These are phyloP conservation scores for Hibiscus tridactylites DNA, from an alignment of 345 rosid species.

Conservation along the genomic window DNA sequence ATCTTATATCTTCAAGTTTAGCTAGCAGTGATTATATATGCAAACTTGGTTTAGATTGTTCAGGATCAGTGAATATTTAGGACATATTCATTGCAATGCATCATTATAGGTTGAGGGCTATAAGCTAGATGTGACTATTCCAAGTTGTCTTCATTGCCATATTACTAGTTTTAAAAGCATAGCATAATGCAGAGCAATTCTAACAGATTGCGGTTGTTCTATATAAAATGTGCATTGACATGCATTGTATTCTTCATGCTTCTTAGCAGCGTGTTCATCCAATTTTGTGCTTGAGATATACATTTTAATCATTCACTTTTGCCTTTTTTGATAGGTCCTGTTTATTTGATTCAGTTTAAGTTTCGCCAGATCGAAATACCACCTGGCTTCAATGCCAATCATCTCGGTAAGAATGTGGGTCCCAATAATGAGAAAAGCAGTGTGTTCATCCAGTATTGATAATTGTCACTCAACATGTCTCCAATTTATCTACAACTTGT, in stretches of 20 bases:
- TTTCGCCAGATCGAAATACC: conserved; percentile 94
- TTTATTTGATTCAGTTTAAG: conserved; percentile 81
- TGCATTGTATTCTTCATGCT: conserved; percentile 1
- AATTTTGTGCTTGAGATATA: background rate
- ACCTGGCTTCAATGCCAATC: conserved; percentile 63
- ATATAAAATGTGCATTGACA: background rate
- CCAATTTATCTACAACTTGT: background rate
- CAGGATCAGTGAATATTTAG: background rate
- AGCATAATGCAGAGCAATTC: background rate
- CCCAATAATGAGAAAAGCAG: background rate
- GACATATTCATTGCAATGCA: background rate
- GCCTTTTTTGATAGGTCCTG: conserved; percentile 44
- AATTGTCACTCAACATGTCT: background rate
- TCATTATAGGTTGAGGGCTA: background rate
- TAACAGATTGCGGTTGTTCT: background rate
- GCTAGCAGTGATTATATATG: background rate
- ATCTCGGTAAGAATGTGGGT: conserved; percentile 51
- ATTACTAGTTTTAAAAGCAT: background rate
- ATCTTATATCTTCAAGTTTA: background rate
- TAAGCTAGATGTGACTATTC: background rate
- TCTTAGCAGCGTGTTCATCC: background rate
- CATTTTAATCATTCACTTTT: conserved; percentile 1
- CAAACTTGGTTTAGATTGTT: background rate
- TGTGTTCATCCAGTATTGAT: background rate
- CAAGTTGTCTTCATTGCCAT: background rate